A percentile compares a stretch with the other conserved stretches of the same genome.
Evolutionary conservation across 768 basidiomycete species (phyloP).

Genomic region (Lactarius vividus): DNA sequence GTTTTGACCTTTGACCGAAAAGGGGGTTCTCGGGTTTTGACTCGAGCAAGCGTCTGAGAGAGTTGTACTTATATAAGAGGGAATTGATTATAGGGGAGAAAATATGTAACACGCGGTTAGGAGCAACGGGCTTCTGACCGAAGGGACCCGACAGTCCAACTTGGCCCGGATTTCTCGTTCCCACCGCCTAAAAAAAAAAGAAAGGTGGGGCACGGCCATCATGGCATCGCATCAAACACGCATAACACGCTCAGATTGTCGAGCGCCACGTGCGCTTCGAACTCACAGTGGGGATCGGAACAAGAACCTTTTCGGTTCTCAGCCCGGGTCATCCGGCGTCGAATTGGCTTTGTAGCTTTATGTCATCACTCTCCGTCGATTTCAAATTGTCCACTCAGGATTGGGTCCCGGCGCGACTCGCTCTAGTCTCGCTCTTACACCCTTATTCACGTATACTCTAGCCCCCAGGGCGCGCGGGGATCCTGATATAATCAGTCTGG

Average conservation of each 20-base stretch:
- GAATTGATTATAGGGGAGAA: not conserved
- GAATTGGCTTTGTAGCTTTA: too few relatives aligned
- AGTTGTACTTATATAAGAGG: constrained; percentile 11
- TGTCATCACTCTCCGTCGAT: not conserved
- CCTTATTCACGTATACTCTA: not conserved
- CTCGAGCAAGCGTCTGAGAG: not conserved
- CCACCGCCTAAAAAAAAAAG: not conserved
- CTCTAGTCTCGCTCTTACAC: not conserved
- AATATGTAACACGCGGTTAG: constrained; percentile 14
- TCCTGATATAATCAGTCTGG: not conserved
- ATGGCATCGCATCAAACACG: not conserved
- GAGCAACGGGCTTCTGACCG: not conserved
- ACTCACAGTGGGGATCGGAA: not conserved
- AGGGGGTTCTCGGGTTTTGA: not conserved
- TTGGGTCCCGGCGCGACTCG: not conserved
- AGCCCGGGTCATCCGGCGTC: not conserved
- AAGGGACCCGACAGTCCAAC: not conserved
- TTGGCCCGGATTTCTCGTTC: not conserved
- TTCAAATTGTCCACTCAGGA: not conserved
- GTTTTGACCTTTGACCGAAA: not conserved
- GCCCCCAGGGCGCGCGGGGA: not conserved
- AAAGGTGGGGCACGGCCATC: not conserved
- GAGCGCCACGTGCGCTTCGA: not conserved
- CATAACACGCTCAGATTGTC: not conserved
- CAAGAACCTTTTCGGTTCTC: not conserved